Percentiles rank a stretch among this genome's conserved stretches.
phyloP scores from a whole-genome alignment of 2,329 filamentous ascomycete genomes.

The Neofusicoccum kwambonambiense region DNA sequence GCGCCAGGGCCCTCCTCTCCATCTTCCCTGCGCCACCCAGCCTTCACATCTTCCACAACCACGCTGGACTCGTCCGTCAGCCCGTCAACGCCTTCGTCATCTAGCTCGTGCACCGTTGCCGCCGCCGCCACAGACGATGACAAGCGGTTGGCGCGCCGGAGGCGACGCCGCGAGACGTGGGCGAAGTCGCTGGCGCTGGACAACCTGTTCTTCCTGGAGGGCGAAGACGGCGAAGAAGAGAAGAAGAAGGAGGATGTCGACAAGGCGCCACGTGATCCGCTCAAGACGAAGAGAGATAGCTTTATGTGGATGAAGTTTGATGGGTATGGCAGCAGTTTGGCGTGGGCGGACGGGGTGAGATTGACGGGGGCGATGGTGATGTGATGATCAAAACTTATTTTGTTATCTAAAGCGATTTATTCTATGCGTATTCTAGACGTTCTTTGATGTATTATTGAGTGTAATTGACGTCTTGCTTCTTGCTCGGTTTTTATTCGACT shows the following conservation, averaged over 20 bases:
- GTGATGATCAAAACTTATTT: neutral
- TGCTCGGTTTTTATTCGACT: no score
- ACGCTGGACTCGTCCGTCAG: neutral
- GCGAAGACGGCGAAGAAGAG: neutral
- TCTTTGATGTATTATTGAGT: no score
- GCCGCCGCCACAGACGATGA: no score
- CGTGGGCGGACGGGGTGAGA: slow-evolving; percentile 2
- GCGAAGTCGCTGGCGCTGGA: neutral
- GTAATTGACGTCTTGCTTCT: no score
- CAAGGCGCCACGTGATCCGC: neutral
- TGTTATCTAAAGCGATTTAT: no score
- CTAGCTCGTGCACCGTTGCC: no score
- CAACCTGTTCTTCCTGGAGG: neutral
- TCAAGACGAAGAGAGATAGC: neutral
- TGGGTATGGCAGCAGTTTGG: neutral
- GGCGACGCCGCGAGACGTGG: slow-evolving; percentile 1
- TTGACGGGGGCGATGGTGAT: neutral
- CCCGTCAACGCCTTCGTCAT: neutral
- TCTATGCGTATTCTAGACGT: no score
- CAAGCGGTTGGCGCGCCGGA: neutral
- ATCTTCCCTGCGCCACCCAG: neutral
- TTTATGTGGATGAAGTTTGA: slow-evolving; percentile 13
- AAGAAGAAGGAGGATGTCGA: neutral
- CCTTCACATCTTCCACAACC: neutral
- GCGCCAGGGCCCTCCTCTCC: neutral